Evolutionary conservation across 2,329 filamentous ascomycete genomes (phyloP), one percentile per base, ranked within the genome.

Genomic region (Blumeriella jaapii): DNA sequence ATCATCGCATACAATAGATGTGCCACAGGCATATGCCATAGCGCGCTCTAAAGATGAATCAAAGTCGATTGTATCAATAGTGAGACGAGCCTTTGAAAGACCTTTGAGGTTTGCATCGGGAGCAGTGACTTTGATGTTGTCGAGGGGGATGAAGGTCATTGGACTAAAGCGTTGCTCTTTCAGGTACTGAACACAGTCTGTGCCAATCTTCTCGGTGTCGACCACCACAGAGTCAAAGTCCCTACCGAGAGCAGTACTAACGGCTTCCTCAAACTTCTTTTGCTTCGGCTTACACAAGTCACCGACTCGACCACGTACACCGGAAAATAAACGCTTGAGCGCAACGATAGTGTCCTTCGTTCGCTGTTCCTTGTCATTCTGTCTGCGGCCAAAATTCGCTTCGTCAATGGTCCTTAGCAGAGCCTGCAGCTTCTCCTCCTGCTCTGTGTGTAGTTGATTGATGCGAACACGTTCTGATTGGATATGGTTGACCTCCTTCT

Each of bases 191-290:
- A 98, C 91, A 57, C 91, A 98, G 50, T 95, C 86, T 40, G 86
- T 79, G 17, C 84, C 91, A 1, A 83, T 91, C 61, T 91, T 93
- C 59, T 96, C 86, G 2, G 85, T 89, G 51, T 98, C 91, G 7
- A 96, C 89, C 31, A 98, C 77, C 27, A 98, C 81, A 0, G 87
- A 83, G 57, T 98, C 89, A 56, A 94, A 94, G 54, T 96, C 83
- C 36, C 84, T 77, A 32, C 91, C 91, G 3, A 98, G 72, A 5
- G 93, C 86, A 14, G 85, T 93, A 50, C 84, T 85, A 44, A 98
- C 83, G 29, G 91, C 91, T 48, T 91, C 84, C 45, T 91, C 83
- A 53, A 79, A 98, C 58, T 95, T 96, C 61, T 93, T 95, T 62
- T 95, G 85, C 59, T 95, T 96, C 1, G 91, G 89, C 47, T 84